Base-by-base conservation (phyloP, 176 grass and related monocot genomes). In the Alloteropsis semialata region DNA sequence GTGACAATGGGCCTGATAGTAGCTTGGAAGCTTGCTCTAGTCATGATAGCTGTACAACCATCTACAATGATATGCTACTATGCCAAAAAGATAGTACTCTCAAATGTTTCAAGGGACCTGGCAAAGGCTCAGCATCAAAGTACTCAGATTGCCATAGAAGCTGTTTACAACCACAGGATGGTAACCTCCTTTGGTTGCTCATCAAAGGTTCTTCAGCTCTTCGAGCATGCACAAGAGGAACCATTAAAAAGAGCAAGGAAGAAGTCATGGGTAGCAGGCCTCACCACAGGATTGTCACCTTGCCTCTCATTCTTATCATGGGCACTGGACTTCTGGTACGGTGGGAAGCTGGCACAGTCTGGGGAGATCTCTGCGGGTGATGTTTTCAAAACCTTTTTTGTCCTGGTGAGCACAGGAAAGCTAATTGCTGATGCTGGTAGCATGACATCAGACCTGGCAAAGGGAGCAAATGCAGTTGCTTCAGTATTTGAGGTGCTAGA, bases 271-370 rank as follows among this genome's bases (percentile, higher is more conserved):
- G 96, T 96, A 42, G 96, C 96, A 5, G 96, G 96, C 6, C 56
- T 99, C 36, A 90, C 96, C 21, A 99, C 91, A 32, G 96, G 96
- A 38, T 86, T 90, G 71, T 93, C 96, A 59, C 96, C 96, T 11
- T 99, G 96, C 75, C 89, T 98, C 39, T 92, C 91, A 10, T 98
- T 98, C 80, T 80, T 98, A 70, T 86, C 93, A 59, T 98, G 96
- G 96, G 96, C 96, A 75, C 74, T 99, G 42, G 96, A 99, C 86
- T 99, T 99, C 87, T 99, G 96, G 96, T 99, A 99, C 28, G 96
- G 96, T 21, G 93, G 96, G 75, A 99, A 80, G 41, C 86, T 98
- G 83, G 89, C 88, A 79, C 84, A 93, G 19, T 84, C 96, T 1
- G 93, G 96, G 30, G 84, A 98, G 86, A 98, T 99, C 51, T 92